Percentiles rank a stretch among this genome's conserved stretches.
Conservation (phyloP, 2,329 filamentous ascomycete species). For the Beauveria australis region DNA sequence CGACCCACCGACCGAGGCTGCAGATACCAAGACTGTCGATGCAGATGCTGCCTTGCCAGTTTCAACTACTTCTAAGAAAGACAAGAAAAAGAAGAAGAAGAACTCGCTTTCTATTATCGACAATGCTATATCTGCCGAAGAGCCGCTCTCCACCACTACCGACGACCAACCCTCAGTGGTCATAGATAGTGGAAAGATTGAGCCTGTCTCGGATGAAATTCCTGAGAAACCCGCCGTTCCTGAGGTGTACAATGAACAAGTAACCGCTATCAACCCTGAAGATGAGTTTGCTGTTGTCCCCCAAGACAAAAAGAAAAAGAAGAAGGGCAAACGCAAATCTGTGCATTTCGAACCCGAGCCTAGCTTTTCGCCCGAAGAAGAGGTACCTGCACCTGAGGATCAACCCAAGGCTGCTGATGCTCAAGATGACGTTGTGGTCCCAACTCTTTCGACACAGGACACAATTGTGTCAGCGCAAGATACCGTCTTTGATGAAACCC, state of each 20-base stretch:
- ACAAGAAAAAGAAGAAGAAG: slow-evolving; percentile 22
- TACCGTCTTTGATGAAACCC: slow-evolving; percentile 18
- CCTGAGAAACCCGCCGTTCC: neutral
- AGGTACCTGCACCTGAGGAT: neutral
- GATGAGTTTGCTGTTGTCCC: slow-evolving; percentile 2
- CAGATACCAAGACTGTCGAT: neutral
- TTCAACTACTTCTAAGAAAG: slow-evolving; percentile 17
- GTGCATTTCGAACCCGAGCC: slow-evolving; percentile 15
- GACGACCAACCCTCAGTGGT: neutral
- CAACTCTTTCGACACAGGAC: slow-evolving; percentile 16
- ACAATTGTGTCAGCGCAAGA: slow-evolving; percentile 26
- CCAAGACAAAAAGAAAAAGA: slow-evolving; percentile 14
- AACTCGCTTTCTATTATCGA: slow-evolving; percentile 5
- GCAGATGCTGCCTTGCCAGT: slow-evolving; percentile 7
- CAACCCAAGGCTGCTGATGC: neutral
- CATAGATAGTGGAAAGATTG: neutral
- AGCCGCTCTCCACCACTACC: neutral
- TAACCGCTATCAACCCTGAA: neutral
- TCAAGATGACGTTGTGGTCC: slow-evolving; percentile 1
- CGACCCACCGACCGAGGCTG: neutral
- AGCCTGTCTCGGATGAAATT: neutral
- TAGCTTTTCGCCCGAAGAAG: neutral
- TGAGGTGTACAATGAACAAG: neutral
- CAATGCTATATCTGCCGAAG: slow-evolving; percentile 5
- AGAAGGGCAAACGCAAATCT: slow-evolving; percentile 16